A percentile compares a stretch with the other conserved stretches of the same genome.
Conservation (phyloP, 2,329 filamentous ascomycete species). For the Dryadomyces quercus-mongolicae region DNA sequence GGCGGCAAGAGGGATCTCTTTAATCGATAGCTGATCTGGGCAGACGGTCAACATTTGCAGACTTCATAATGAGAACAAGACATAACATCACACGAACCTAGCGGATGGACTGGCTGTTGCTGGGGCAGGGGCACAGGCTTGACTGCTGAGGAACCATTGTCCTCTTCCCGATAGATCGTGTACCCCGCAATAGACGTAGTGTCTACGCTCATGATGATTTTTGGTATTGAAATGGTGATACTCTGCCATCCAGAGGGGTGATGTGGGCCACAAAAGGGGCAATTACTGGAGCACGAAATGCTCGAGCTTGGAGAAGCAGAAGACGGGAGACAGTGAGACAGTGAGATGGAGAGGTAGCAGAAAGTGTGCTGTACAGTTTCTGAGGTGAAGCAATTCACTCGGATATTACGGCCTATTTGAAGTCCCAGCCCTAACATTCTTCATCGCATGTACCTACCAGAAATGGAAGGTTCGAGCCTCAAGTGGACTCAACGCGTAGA, state of each 20-base stretch:
- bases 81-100: neutral
- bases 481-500: neutral
- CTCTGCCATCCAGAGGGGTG: conserved; percentile 11
- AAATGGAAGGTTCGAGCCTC: neutral
- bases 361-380: too few relatives aligned
- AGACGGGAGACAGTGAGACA: too few relatives aligned
- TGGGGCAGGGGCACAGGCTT: conserved; percentile 17
- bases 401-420: neutral
- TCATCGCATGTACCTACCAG: neutral
- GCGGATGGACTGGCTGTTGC: neutral
- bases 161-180: conserved; percentile 31
- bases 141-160: conserved; percentile 23
- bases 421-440: neutral
- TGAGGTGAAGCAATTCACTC: too few relatives aligned
- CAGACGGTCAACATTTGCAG: conserved; percentile 1
- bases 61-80: conserved; percentile 13
- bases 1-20: conserved; percentile 44
- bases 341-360: too few relatives aligned
- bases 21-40: conserved; percentile 37
- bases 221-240: conserved; percentile 6
- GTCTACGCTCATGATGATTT: conserved; percentile 26
- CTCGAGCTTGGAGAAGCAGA: too few relatives aligned
- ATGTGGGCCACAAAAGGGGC: neutral
- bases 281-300: too few relatives aligned
- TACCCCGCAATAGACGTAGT: conserved; percentile 31